A percentile compares a stretch with the other conserved stretches of the same genome.
Conservation (phyloP, 148 eudicot genomes). For the Suaeda aralocaspica region DNA sequence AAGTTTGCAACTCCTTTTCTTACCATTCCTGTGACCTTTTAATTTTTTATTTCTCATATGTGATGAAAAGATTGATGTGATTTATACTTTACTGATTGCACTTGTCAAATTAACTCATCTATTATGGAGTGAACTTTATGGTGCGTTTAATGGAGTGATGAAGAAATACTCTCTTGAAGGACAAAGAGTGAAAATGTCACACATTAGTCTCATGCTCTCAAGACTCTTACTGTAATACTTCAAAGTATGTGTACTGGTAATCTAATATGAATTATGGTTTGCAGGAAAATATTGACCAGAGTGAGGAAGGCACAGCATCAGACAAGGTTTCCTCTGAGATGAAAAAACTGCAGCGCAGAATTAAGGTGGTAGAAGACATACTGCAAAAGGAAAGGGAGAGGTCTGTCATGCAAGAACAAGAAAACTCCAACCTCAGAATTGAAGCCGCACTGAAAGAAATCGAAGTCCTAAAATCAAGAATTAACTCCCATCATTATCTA, state of each 20-base stretch:
- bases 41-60: too few relatives aligned
- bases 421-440: constrained; percentile 27
- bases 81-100: too few relatives aligned
- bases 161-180: background rate
- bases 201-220: background rate
- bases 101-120: too few relatives aligned
- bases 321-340: constrained; percentile 44
- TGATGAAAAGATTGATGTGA: too few relatives aligned
- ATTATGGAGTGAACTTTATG: background rate
- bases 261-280: background rate
- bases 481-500: constrained; percentile 25
- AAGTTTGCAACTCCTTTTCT: too few relatives aligned
- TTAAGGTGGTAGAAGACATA: constrained; percentile 52
- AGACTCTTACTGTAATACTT: background rate
- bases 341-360: constrained; percentile 52
- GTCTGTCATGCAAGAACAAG: constrained; percentile 28
- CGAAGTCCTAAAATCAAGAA: constrained; percentile 36
- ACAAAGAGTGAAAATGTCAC: background rate
- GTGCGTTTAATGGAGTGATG: background rate
- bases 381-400: constrained; percentile 43
- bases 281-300: constrained; percentile 10
- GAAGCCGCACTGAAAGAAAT: constrained; percentile 44
- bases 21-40: too few relatives aligned
- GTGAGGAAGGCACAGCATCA: constrained; percentile 23
- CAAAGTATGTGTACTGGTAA: background rate